A percentile compares a stretch with the other conserved stretches of the same genome.
Conservation (phyloP, 768 basidiomycete species). For the Ramaria sp. region DNA sequence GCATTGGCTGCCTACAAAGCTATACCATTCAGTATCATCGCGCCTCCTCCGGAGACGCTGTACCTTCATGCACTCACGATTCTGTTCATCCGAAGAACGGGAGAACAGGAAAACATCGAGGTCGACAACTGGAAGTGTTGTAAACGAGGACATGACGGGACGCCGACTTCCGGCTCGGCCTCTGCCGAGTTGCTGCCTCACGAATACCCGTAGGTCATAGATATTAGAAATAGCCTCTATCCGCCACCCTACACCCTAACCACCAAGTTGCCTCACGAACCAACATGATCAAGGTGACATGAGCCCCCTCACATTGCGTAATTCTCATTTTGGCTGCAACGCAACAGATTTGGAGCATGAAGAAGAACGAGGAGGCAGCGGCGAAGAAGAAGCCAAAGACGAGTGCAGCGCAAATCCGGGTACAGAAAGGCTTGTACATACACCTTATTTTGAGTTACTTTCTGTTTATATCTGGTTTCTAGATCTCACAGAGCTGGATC, state of each 20-base stretch:
- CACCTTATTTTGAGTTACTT: not conserved
- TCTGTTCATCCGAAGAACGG: slow-evolving; percentile 24
- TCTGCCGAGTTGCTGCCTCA: not conserved
- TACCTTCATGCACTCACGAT: slow-evolving; percentile 60
- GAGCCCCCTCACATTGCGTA: not conserved
- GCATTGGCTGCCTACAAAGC: slow-evolving; percentile 61
- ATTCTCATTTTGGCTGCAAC: not conserved
- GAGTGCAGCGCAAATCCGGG: slow-evolving; percentile 93
- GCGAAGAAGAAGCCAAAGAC: slow-evolving; percentile 98
- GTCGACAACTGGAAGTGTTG: slow-evolving; percentile 64
- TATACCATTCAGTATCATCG: not conserved
- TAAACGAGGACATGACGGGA: slow-evolving; percentile 7
- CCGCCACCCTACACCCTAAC: not conserved
- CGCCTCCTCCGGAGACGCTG: not conserved
- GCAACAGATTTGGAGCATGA: slow-evolving; percentile 96
- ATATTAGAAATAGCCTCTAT: not conserved
- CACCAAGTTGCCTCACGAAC: not conserved
- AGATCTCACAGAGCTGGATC: slow-evolving; percentile 96
- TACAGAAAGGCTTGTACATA: slow-evolving; percentile 81
- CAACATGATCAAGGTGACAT: slow-evolving; percentile 36
- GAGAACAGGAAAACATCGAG: slow-evolving; percentile 62
- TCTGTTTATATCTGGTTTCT: not conserved
- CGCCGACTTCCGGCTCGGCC: not conserved
- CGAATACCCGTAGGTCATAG: not conserved
- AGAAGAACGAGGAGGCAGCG: slow-evolving; percentile 97